A percentile compares a stretch with the other conserved stretches of the same genome.
These are phyloP conservation scores for Vigna reflexopilosa DNA, from an alignment of 306 rosid genomes.

Conservation along the genomic window DNA sequence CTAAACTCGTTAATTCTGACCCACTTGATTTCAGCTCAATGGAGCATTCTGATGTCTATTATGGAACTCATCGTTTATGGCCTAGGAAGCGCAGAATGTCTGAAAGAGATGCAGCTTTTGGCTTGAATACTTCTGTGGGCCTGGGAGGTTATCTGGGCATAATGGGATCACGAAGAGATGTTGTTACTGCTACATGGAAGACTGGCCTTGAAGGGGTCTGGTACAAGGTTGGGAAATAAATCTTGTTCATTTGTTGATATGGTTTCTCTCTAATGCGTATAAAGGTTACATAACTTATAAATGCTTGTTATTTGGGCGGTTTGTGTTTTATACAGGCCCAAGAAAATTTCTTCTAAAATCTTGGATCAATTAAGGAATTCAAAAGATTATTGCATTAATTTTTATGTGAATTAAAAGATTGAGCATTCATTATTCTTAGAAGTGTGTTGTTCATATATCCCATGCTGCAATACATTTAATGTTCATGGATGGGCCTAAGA, in stretches of 20 bases:
- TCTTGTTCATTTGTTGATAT: slow-evolving; percentile 23
- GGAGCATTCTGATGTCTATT: slow-evolving; percentile 66
- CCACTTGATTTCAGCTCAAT: slow-evolving; percentile 64
- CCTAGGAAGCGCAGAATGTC: slow-evolving; percentile 99
- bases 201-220: slow-evolving; percentile 98
- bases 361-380: slow-evolving; percentile 3
- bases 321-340: slow-evolving; percentile 12
- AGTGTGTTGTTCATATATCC: neutral
- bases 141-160: slow-evolving; percentile 96
- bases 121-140: slow-evolving; percentile 93
- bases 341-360: slow-evolving; percentile 23
- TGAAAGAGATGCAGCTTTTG: slow-evolving; percentile 99
- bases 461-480: neutral
- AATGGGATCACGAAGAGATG: slow-evolving; percentile 99
- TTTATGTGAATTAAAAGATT: neutral
- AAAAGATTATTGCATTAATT: neutral
- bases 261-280: slow-evolving; percentile 16
- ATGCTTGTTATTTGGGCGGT: slow-evolving; percentile 24
- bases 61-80: slow-evolving; percentile 82
- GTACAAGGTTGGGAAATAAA: slow-evolving; percentile 79
- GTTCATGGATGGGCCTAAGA: neutral
- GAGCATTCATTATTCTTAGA: neutral
- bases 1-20: slow-evolving; percentile 71
- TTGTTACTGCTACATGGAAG: slow-evolving; percentile 95
- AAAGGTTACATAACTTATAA: slow-evolving; percentile 19